phyloP scores from a whole-genome alignment of 768 basidiomycete genomes.

The Asterophora lycoperdoides region DNA sequence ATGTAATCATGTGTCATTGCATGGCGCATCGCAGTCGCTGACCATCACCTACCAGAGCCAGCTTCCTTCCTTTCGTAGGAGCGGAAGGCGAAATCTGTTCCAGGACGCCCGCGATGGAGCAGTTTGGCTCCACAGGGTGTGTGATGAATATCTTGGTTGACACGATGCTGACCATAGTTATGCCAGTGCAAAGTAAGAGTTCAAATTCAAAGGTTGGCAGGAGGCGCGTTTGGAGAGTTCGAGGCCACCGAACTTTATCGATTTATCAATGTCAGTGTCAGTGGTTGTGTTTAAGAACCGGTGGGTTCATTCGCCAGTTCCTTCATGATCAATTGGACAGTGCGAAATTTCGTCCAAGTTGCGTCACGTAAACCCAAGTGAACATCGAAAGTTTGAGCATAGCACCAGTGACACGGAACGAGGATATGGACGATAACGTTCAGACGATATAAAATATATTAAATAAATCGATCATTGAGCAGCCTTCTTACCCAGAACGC shows the following conservation, averaged over 20 bases:
- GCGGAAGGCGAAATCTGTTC: conserved; percentile 52
- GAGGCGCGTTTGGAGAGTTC: no score
- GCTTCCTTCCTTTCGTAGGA: conserved; percentile 52
- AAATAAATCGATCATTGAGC: conserved; percentile 27
- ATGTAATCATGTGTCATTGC: conserved; percentile 11
- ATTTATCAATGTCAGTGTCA: conserved; percentile 1
- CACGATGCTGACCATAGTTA: conserved; percentile 18
- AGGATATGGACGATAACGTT: not conserved
- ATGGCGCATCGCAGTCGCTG: not conserved
- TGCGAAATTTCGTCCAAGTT: no score
- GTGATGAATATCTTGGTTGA: conserved; percentile 53
- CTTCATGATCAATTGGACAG: no score
- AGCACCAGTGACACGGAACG: not conserved
- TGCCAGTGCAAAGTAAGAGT: no score
- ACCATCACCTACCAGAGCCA: conserved; percentile 56
- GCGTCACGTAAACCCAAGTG: not conserved
- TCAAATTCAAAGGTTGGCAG: no score
- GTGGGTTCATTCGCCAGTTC: conserved; percentile 6
- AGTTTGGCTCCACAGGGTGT: conserved; percentile 39
- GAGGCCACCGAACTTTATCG: no score
- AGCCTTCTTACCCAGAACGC: conserved; percentile 50
- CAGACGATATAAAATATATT: not conserved
- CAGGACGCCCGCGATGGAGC: conserved; percentile 52
- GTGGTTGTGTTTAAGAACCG: conserved; percentile 1
- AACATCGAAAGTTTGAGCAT: not conserved